Conservation (phyloP, 2,329 filamentous ascomycete genomes). For the Apiospora koreana region DNA sequence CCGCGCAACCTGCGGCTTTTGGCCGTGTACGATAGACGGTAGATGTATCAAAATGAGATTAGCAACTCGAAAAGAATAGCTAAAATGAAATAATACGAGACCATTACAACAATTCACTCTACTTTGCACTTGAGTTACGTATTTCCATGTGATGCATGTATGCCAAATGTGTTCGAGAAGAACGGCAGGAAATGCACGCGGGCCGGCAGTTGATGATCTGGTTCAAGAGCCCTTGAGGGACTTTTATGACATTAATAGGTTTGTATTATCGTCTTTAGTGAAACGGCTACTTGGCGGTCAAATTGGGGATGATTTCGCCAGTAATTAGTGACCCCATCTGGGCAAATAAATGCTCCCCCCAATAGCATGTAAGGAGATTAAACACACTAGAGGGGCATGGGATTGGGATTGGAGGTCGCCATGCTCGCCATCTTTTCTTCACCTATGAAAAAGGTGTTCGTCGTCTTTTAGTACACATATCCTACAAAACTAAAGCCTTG, state of each 20-base stretch:
- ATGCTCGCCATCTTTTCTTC: neutral
- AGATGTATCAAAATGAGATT: neutral
- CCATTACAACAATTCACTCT: neutral
- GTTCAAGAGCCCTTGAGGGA: no score
- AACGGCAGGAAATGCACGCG: neutral
- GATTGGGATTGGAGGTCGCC: no score
- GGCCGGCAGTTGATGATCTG: no score
- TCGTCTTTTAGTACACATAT: neutral
- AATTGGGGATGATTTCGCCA: neutral
- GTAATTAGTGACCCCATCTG: neutral
- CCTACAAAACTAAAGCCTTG: neutral
- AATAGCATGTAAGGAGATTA: neutral
- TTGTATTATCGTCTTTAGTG: neutral
- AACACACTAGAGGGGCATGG: no score
- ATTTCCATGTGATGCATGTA: neutral
- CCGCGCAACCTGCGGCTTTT: constrained; percentile 14
- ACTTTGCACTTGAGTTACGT: neutral
- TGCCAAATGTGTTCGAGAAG: no score
- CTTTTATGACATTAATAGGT: neutral
- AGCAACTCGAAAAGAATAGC: neutral
- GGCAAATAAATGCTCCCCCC: neutral
- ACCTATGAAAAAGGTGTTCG: neutral
- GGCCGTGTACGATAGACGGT: constrained; percentile 9
- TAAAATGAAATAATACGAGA: neutral
- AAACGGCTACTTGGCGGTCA: neutral